Conservation (phyloP, 257 asterid species). For the Gentiana dahurica region DNA sequence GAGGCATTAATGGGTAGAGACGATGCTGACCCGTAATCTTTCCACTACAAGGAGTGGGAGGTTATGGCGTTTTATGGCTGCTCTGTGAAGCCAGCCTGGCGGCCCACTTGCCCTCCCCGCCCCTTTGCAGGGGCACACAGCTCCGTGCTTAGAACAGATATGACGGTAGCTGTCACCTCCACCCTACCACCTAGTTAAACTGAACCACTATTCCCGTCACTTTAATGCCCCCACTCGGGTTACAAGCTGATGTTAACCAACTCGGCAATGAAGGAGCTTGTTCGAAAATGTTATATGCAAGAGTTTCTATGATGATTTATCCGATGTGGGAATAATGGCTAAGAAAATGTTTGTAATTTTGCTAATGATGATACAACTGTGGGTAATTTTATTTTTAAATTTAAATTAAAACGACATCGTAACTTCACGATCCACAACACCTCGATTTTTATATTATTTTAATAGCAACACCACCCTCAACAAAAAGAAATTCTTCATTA, state of each 20-base stretch:
- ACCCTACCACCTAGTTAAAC: background rate
- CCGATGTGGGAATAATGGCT: too few species aligned
- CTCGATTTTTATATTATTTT: too few species aligned
- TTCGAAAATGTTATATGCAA: too few species aligned
- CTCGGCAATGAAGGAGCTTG: slow-evolving; percentile 1
- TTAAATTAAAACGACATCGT: too few species aligned
- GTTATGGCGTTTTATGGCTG: slow-evolving; percentile 9
- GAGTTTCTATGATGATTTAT: too few species aligned
- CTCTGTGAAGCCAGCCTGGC: slow-evolving; percentile 21
- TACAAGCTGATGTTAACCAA: slow-evolving; percentile 9
- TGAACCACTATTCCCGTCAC: background rate
- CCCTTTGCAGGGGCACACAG: background rate
- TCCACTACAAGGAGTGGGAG: slow-evolving; percentile 16
- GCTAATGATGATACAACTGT: too few species aligned
- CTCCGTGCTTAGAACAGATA: slow-evolving; percentile 14
- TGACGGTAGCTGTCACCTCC: background rate
- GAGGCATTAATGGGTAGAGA: background rate
- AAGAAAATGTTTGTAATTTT: too few species aligned
- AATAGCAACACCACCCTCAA: too few species aligned
- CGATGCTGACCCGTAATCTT: slow-evolving; percentile 8
- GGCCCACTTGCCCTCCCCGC: slow-evolving; percentile 1
- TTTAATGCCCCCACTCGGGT: slow-evolving; percentile 10
- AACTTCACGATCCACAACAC: too few species aligned
- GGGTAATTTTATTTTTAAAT: too few species aligned
- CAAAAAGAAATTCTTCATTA: too few species aligned